Conservation (phyloP, 2,329 filamentous ascomycete genomes). For the Rhynchosporium agropyri region DNA sequence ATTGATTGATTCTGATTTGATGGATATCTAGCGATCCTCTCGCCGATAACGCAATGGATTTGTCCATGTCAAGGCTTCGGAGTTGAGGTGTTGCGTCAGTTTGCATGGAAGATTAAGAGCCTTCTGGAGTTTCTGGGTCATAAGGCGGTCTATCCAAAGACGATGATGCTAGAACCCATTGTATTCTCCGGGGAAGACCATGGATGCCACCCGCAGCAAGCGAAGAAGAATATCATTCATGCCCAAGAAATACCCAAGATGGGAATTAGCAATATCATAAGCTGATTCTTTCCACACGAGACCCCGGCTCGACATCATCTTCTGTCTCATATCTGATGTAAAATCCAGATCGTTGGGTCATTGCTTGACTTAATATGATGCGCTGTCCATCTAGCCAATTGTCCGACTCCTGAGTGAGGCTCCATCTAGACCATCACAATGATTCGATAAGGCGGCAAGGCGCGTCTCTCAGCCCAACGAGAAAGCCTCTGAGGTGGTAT, state of each 20-base stretch:
- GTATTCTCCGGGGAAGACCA: constrained; percentile 28
- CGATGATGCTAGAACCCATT: constrained; percentile 18
- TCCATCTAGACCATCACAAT: constrained; percentile 18
- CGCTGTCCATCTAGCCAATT: constrained; percentile 50
- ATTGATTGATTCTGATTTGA: background rate
- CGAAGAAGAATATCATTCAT: background rate
- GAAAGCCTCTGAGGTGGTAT: constrained; percentile 32
- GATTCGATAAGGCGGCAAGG: constrained; percentile 34
- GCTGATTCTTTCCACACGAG: constrained; percentile 30
- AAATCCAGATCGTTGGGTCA: constrained; percentile 35
- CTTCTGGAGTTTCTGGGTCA: constrained; percentile 27
- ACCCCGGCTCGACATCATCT: constrained; percentile 35
- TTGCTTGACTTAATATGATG: constrained; percentile 41
- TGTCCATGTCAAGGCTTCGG: constrained; percentile 11
- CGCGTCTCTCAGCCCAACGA: constrained; percentile 39
- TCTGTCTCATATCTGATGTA: constrained; percentile 23
- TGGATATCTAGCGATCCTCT: background rate
- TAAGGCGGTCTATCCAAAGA: constrained; percentile 33
- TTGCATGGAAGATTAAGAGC: constrained; percentile 24
- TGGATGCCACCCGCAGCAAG: constrained; percentile 32
- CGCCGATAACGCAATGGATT: background rate
- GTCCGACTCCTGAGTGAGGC: constrained; percentile 34
- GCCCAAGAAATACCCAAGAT: constrained; percentile 1
- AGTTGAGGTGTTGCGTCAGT: constrained; percentile 35
- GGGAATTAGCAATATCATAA: constrained; percentile 12